Evolutionary conservation across 169 alveolate species (phyloP), one percentile per base, ranked within the genome.

Genomic region (Eimeria falciformis): DNA sequence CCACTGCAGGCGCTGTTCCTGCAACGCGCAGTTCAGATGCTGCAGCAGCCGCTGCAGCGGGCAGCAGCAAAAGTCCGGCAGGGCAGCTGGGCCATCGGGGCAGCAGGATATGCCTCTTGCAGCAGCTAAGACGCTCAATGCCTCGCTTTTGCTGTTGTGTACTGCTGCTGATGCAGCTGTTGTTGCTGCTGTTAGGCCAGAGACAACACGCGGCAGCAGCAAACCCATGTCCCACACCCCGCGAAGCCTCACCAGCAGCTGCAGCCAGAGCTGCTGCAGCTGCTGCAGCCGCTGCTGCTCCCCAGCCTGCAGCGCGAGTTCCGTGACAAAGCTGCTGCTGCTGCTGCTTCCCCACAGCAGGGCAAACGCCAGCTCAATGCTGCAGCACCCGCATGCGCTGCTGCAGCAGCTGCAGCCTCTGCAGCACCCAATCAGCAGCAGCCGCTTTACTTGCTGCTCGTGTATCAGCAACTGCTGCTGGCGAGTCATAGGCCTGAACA

Each of bases 21-120:
- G 88, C 53, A n/a, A 5, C 73, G 88, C 88, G 69, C 88, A 78
- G 69, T 78, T 78, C 88, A 78, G 88, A 17, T 78, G 88, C 71
- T 78, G 88, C 73, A 50, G 43, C 69, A 50, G 88, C 73, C 53
- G 88, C 29, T 78, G 88, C 23, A 78, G 50, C n/a, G 88, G 46
- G 29, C 73, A 50, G 45, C 88, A 78, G 73, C 88, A 78, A 3
- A 78, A 56, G 43, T 78, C 88, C 23, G 88, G 88, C 2, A 78
- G 88, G 12, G 88, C 88, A 47, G 27, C 27, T 40, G 88, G 88
- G 47, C 88, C 88, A 9, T 78, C 88, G 12, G 88, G 88, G 73
- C 88, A 78, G 73, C 88, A 78, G 17, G 88, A 56, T 21, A 78
- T 62, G 53, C 88, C 88, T 25, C 56, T 5, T 25, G 65, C 88